Evolutionary conservation across 2,329 filamentous ascomycete species (phyloP), one percentile per base, ranked within the genome.

Genomic region (Penicillium brasilianum): DNA sequence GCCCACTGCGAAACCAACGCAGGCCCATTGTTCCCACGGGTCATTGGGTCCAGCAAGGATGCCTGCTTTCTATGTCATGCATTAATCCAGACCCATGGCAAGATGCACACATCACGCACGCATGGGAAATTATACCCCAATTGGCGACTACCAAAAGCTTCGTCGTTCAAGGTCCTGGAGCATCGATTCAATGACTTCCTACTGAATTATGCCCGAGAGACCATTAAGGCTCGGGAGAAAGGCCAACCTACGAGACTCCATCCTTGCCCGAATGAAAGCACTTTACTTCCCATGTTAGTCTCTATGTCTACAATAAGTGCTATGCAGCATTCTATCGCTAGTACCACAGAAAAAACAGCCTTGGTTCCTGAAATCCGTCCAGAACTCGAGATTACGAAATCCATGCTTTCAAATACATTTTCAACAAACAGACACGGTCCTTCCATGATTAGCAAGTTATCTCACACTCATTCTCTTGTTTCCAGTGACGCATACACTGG

Each of bases 11-110:
- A 70, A 58, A 36, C 65, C 8, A 22, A 64, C 20, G n/a, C 18
- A 2, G 59, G 37, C 5, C 43, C 10, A 30, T 25, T 59, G 3
- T 51, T 56, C 30, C 65, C 65, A 4, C 64, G 67, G 22, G 61
- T 65, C 0, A 58, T 71, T 6, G 66, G 66, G 50, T 71, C 69
- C 28, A 69, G 64, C 60, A 71, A 71, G 48, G 68, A 70, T 37
- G 69, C 68, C 10, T 72, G 69, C 50, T 71, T 66, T 57, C 54
- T 72, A 1, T 72, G 69, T 55, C 59, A 66, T 57, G 4, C 50
- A 4, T 68, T 66, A 53, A 63, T 72, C 22, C 16, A 50, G 13
- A 9, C 51, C 9, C 56, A 69, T 43, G 44, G 50, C 6, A 61
- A 65, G 37, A 65, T 64, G 34, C 37, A 69, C 50, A 71, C 59